phyloP scores from a whole-genome alignment of 805 yeast genomes.

The Wickerhamomyces rabaulensis region DNA sequence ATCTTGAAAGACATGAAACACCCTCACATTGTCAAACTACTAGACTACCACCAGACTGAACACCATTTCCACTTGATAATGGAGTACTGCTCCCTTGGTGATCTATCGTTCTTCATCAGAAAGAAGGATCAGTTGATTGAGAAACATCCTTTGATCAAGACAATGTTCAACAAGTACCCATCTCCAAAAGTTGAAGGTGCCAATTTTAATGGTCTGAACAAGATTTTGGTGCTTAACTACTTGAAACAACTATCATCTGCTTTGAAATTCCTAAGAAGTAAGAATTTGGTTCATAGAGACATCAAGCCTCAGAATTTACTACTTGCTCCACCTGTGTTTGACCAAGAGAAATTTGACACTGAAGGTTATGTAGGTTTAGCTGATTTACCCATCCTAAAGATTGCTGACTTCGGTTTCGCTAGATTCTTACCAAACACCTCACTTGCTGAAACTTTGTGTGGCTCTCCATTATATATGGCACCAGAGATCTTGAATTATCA shows the following conservation, averaged over 20 bases:
- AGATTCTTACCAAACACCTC: slow-evolving; percentile 89
- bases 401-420: slow-evolving; percentile 98
- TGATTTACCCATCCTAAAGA: slow-evolving; percentile 85
- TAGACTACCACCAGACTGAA: slow-evolving; percentile 77
- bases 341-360: slow-evolving; percentile 48
- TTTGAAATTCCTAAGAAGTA: slow-evolving; percentile 70
- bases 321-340: slow-evolving; percentile 74
- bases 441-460: slow-evolving; percentile 95
- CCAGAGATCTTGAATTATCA: slow-evolving; percentile 94
- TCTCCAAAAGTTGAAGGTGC: slow-evolving; percentile 45
- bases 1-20: slow-evolving; percentile 84
- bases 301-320: slow-evolving; percentile 88
- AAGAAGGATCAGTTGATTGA: slow-evolving; percentile 64
- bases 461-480: slow-evolving; percentile 97
- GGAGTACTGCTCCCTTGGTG: slow-evolving; percentile 97
- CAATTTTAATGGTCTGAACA: slow-evolving; percentile 73
- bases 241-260: slow-evolving; percentile 84
- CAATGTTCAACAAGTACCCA: slow-evolving; percentile 77
- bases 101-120: slow-evolving; percentile 80
- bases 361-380: slow-evolving; percentile 68
- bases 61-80: slow-evolving; percentile 82
- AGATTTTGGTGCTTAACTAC: slow-evolving; percentile 74
- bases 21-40: slow-evolving; percentile 84
- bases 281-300: slow-evolving; percentile 89
- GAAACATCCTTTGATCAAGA: slow-evolving; percentile 73